Evolutionary conservation across 768 basidiomycete genomes (phyloP).

Genomic region (Melanogaster broomeanus): DNA sequence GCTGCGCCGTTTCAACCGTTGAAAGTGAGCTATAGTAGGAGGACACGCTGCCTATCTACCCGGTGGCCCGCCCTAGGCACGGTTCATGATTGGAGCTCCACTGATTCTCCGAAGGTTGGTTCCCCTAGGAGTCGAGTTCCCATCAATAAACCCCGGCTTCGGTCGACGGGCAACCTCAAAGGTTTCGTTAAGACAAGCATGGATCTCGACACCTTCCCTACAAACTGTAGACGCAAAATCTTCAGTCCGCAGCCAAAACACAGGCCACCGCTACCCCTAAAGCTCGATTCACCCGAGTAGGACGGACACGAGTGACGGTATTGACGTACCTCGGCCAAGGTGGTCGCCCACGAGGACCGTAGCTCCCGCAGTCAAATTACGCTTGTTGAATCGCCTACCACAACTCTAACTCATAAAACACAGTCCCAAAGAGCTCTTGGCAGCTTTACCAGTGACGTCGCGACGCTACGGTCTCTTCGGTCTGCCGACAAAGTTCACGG

Average conservation of each 20-base stretch:
- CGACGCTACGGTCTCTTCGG: conserved; percentile 26
- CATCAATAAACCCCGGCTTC: conserved; percentile 33
- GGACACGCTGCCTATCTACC: conserved; percentile 31
- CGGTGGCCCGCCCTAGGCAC: conserved; percentile 10
- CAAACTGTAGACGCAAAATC: conserved; percentile 11
- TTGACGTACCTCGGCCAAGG: conserved; percentile 15
- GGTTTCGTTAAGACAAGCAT: conserved; percentile 27
- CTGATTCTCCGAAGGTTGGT: neutral
- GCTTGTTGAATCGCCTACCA: conserved; percentile 25
- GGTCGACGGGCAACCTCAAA: conserved; percentile 32
- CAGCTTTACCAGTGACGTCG: conserved; percentile 19
- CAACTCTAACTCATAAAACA: conserved; percentile 4
- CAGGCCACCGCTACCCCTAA: conserved; percentile 33
- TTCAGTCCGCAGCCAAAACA: conserved; percentile 24
- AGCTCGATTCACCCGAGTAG: conserved; percentile 11
- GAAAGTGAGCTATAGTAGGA: conserved; percentile 19
- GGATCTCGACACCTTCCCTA: neutral
- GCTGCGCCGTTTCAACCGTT: conserved; percentile 30
- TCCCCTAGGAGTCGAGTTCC: conserved; percentile 10
- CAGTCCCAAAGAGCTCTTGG: conserved; percentile 21
- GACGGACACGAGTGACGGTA: conserved; percentile 6
- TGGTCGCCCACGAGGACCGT: conserved; percentile 23
- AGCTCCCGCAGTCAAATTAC: neutral
- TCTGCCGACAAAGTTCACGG: conserved; percentile 26
- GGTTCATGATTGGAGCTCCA: conserved; percentile 18